Evolutionary conservation across 179 eudicot genomes (phyloP).

Genomic region (Spinacia oleracea): DNA sequence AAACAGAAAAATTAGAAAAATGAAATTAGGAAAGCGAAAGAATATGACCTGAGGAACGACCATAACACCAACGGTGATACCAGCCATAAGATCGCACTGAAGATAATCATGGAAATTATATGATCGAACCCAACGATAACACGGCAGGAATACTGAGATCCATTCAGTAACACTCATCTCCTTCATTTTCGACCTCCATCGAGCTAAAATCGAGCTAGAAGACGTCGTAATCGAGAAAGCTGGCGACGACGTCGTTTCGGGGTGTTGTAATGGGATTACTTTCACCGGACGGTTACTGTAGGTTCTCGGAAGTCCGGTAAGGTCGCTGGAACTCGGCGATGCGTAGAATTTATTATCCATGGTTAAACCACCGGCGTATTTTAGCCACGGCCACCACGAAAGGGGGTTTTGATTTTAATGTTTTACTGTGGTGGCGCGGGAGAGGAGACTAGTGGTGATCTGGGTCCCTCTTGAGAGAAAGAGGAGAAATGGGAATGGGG

Average conservation of each 20-base stretch:
- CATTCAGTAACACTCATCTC: constrained; percentile 66
- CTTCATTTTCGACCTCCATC: constrained; percentile 62
- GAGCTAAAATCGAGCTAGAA: constrained; percentile 25
- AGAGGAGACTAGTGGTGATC: not conserved
- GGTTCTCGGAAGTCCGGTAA: constrained; percentile 24
- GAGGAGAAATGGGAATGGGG: not conserved
- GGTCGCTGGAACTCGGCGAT: constrained; percentile 50
- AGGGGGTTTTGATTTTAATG: too few species aligned
- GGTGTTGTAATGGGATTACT: constrained; percentile 73
- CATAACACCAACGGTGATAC: constrained; percentile 93
- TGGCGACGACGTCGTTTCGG: constrained; percentile 42
- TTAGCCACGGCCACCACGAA: too few species aligned
- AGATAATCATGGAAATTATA: constrained; percentile 60
- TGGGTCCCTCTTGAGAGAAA: not conserved
- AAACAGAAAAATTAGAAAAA: not conserved
- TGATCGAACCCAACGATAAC: constrained; percentile 79
- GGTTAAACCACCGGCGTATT: not conserved
- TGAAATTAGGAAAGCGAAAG: not conserved
- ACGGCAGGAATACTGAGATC: constrained; percentile 81
- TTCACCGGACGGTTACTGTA: constrained; percentile 58
- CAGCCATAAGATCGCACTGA: constrained; percentile 78
- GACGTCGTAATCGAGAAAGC: constrained; percentile 36
- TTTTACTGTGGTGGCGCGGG: not conserved
- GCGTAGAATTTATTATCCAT: constrained; percentile 26
- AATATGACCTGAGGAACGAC: constrained; percentile 85